phyloP scores from a whole-genome alignment of 2,329 filamentous ascomycete species.

The Apiospora marii region DNA sequence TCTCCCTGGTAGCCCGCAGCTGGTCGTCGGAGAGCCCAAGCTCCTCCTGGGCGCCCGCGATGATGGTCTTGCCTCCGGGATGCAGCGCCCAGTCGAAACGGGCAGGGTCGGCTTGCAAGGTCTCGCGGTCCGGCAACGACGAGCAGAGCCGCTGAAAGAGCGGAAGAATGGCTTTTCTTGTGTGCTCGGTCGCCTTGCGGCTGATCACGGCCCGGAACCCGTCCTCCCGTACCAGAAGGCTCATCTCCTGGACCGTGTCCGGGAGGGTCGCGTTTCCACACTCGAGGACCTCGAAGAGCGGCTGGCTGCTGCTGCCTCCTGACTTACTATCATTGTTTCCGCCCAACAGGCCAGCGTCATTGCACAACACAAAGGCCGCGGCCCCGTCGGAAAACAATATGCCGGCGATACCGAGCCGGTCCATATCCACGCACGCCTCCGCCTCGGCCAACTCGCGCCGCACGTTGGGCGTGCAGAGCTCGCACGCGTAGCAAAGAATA shows the following conservation, averaged over 20 bases:
- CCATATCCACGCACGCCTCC: slow-evolving; percentile 29
- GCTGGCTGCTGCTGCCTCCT: slow-evolving; percentile 23
- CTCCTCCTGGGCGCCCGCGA: slow-evolving; percentile 29
- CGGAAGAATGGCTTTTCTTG: slow-evolving; percentile 28
- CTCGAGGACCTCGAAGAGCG: slow-evolving; percentile 30
- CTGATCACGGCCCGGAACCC: slow-evolving; percentile 29
- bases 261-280: slow-evolving; percentile 31
- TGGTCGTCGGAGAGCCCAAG: slow-evolving; percentile 29
- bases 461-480: slow-evolving; percentile 35
- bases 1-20: slow-evolving; percentile 29
- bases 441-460: slow-evolving; percentile 32
- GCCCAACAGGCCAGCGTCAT: slow-evolving; percentile 28
- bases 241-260: slow-evolving; percentile 29
- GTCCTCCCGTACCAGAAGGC: slow-evolving; percentile 25
- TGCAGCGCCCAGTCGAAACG: slow-evolving; percentile 32
- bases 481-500: slow-evolving; percentile 37
- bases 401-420: slow-evolving; percentile 34
- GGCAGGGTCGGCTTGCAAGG: not conserved
- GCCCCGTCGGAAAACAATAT: slow-evolving; percentile 37
- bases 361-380: slow-evolving; percentile 36
- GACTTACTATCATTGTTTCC: not conserved
- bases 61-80: slow-evolving; percentile 31
- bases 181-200: slow-evolving; percentile 28
- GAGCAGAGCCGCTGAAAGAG: slow-evolving; percentile 28
- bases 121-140: not conserved